These are phyloP conservation scores for Falciphora oryzae DNA, from an alignment of 2,329 filamentous ascomycete genomes.

Conservation along the genomic window DNA sequence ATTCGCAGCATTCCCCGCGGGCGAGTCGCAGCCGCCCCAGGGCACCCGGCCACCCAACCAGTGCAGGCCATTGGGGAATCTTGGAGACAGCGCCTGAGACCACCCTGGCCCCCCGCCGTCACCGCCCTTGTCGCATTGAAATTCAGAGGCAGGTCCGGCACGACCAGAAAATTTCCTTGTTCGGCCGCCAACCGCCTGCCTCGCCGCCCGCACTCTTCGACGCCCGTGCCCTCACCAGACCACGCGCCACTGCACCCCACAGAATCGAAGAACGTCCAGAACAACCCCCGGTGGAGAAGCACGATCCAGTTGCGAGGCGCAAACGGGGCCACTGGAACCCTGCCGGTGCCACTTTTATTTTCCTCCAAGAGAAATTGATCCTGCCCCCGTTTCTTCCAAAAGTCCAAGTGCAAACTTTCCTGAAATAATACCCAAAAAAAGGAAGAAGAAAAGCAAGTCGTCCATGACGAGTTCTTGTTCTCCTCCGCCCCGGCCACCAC, in stretches of 20 bases:
- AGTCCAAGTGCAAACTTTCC: background rate
- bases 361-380: conserved; percentile 4
- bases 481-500: background rate
- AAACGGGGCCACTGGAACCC: conserved; percentile 6
- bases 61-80: background rate
- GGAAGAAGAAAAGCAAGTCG: background rate
- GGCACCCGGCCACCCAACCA: conserved; percentile 2
- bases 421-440: background rate
- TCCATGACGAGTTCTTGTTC: background rate
- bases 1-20: background rate
- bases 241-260: conserved; percentile 7
- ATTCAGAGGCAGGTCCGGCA: background rate
- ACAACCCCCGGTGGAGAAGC: conserved; percentile 6
- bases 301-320: background rate
- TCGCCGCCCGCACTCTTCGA: background rate
- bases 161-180: conserved; percentile 4
- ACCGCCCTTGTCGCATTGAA: conserved; percentile 7
- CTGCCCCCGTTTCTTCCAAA: background rate
- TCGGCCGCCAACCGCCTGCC: conserved; percentile 5
- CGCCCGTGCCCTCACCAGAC: background rate
- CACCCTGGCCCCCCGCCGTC: conserved; percentile 2
- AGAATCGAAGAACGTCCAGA: conserved; percentile 8
- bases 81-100: conserved; percentile 3
- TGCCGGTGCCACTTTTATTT: conserved; percentile 8
- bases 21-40: background rate